Percentiles rank a stretch among this genome's conserved stretches.
Evolutionary conservation across 1,284 basidiomycete genomes (phyloP).

Genomic region (Cystobasidium slooffiae): DNA sequence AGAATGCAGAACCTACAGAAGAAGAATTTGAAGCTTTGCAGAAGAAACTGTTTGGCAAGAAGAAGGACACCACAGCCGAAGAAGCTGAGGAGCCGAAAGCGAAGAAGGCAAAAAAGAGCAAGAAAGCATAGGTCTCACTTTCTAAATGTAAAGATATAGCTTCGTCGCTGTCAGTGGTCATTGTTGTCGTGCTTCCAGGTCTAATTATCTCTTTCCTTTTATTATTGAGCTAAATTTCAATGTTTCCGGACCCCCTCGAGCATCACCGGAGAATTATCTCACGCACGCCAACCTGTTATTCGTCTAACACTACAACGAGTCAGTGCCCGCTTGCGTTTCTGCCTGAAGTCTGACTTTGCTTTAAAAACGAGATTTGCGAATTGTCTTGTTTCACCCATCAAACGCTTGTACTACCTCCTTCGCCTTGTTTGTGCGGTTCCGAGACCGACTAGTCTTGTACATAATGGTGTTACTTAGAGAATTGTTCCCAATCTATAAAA

Average conservation of each 20-base stretch:
- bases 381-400: too few species aligned
- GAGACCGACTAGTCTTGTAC: not conserved
- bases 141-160: not conserved
- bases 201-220: too few species aligned
- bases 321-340: too few species aligned
- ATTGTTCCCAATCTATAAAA: slow-evolving; percentile 50
- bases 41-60: slow-evolving; percentile 62
- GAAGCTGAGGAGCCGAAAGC: slow-evolving; percentile 6
- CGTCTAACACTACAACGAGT: too few species aligned
- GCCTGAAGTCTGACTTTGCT: too few species aligned
- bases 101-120: slow-evolving; percentile 20
- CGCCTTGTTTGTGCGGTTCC: not conserved
- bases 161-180: not conserved
- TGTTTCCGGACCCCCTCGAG: too few species aligned
- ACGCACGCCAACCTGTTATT: too few species aligned
- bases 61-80: slow-evolving; percentile 18
- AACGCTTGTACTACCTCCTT: too few species aligned
- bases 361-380: too few species aligned
- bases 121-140: slow-evolving; percentile 12
- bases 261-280: too few species aligned
- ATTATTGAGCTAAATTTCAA: too few species aligned
- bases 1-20: slow-evolving; percentile 64
- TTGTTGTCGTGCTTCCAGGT: not conserved
- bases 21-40: slow-evolving; percentile 70
- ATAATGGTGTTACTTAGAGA: slow-evolving; percentile 39